Evolutionary conservation across 192 early-diverging fungal species (phyloP), one percentile per base, ranked within the genome.

Genomic region (Entomortierella parvispora): DNA sequence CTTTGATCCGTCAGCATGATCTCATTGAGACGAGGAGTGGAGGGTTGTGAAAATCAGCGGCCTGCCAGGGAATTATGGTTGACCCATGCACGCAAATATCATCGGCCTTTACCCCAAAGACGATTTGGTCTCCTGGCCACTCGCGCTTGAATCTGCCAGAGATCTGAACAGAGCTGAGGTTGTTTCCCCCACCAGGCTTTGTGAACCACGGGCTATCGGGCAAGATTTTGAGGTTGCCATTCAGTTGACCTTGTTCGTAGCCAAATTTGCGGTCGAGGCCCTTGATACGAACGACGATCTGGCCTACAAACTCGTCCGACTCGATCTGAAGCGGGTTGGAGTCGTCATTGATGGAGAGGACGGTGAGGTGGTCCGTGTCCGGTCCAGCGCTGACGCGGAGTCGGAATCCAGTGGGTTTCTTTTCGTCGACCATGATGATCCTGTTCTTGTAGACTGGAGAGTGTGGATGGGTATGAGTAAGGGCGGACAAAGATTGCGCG

Each of bases 121-220:
- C 64, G 10, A 94, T 83, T 33, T 92, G 86, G 54, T 90, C 86
- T 12, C 86, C 86, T 4, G 83, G 69, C 80, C 84, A 82, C 59
- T 87, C 84, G 45, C 83, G 80, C 75, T 90, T 91, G 77, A 94
- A 95, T n/a, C 90, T 79, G 26, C 89, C 90, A 20, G 81, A 85
- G 26, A 94, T 69, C 63, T 94, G 91, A 25, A 95, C 81, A 37
- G 90, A 90, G 79, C 91, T 93, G 25, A 87, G 76, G 53, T 91
- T 79, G 26, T 82, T 79, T 44, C 84, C 72, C 9, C 68, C 82
- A 1, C 88, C 88, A 79, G 94, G 94, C 58, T 90, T 90, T 18
- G 46, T 25, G 65, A 76, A 76, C 72, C 72, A 76, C 0, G 48
- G 44, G 17, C 72, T 76, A 8, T 76, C 72, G 15, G 72, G 53